Base-by-base conservation (phyloP, 2,329 filamentous ascomycete genomes). In the Diaporthe nobilis region DNA sequence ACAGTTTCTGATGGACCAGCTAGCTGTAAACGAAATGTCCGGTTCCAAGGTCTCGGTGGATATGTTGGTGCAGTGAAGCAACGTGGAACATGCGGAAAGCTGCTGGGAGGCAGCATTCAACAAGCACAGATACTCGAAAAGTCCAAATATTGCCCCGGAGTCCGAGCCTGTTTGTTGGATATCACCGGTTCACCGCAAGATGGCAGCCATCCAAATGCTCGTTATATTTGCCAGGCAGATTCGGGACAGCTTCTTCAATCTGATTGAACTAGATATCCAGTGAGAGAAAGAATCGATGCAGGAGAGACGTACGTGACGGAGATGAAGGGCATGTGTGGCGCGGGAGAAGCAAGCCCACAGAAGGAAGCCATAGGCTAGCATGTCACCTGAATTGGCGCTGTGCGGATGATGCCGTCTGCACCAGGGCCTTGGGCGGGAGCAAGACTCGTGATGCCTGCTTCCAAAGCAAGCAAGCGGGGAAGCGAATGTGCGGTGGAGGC, bases 91-190 rank as follows among this genome's bases (percentile, higher is more conserved):
- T 5, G 13, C 20, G 31, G 17, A 15, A 47, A 42, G 49, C 42
- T 65, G n/a, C 15, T n/a, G 6, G 25, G 17, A 34, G 39, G 42
- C 8, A 17, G 44, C 31, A 20, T 12, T 31, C 20, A 53, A 17
- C 17, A 25, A 51, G 22, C 31, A 10, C 63, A 15, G 47, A 34
- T 68, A 20, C 49, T 39, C 20, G 22, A 68, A 34, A 12, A 12
- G 42, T 13, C 25, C 31, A 28, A 0, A 53, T 34, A 5, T 39
- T 51, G 13, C 22, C 34, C 63, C 63, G 34, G 44, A 53, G 28
- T 53, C 65, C 65, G 65, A 53, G 31, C 31, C 7, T 51, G 44
- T 37, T 44, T 39, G 28, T 68, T 31, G 44, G 63, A 68, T 68
- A 2, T 12, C 22, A 25, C 47, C 44, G 31, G 5, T 17, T 4